Conservation (phyloP, 805 yeast species). For the Metschnikowia gelsemii region DNA sequence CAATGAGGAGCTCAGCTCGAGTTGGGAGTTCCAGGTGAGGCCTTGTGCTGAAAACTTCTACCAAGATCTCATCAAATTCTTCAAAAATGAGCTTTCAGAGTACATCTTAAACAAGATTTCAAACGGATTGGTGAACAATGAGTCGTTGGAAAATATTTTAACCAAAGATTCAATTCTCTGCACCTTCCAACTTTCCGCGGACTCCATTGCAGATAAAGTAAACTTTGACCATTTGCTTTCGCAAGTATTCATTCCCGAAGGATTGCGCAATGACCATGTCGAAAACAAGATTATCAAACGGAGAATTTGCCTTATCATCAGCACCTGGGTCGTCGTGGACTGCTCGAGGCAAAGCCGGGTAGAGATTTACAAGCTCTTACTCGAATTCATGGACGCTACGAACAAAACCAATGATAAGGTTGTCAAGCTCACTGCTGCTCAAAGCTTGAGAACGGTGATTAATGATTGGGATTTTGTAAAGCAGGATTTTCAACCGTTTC, state of each 20-base stretch:
- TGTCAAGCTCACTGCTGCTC: conserved; percentile 73
- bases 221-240: conserved; percentile 65
- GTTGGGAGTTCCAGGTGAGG: conserved; percentile 81
- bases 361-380: conserved; percentile 57
- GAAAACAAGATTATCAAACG: conserved; percentile 67
- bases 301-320: conserved; percentile 70
- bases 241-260: conserved; percentile 68
- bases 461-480: conserved; percentile 88
- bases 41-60: conserved; percentile 87
- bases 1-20: conserved; percentile 69
- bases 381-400: conserved; percentile 47
- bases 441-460: conserved; percentile 63
- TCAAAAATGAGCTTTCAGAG: conserved; percentile 53
- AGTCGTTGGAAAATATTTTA: conserved; percentile 50
- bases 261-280: conserved; percentile 42
- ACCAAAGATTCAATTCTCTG: conserved; percentile 77
- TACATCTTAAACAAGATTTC: conserved; percentile 61
- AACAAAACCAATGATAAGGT: conserved; percentile 64
- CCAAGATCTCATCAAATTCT: conserved; percentile 66
- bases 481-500: conserved; percentile 61
- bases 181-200: conserved; percentile 77
- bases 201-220: conserved; percentile 60
- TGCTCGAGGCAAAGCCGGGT: conserved; percentile 59
- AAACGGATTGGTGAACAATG: conserved; percentile 32
- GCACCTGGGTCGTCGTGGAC: conserved; percentile 76